Base-by-base conservation (phyloP, 2,329 filamentous ascomycete genomes). In the Talaromyces atroroseus region DNA sequence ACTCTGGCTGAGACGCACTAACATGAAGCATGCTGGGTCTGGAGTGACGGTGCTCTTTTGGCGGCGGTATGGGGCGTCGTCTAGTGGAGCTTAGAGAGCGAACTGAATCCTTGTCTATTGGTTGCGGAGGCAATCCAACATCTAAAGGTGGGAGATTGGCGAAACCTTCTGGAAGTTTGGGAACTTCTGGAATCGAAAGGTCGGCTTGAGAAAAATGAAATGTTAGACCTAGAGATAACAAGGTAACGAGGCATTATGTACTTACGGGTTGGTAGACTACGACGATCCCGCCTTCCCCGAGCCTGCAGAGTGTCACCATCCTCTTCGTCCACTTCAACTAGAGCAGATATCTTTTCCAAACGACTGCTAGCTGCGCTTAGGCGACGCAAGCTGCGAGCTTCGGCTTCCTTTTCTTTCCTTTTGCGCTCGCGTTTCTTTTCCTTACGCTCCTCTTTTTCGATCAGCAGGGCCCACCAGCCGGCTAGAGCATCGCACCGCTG, bases 401-500 rank as follows among this genome's bases (percentile, higher is more conserved):
- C 90, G 1, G 82, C 80, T 65, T 99, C 92, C 64, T 84, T 86
- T 68, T 97, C 92, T 67, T 82, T 90, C 8, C 92, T 83, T 68
- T 92, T 96, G 53, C 85, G 83, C 65, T 96, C 91, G 60, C 87
- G 80, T 59, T 91, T 81, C 60, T 77, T 81, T 61, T 92, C 86
- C 71, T 99, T 99, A 8, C 91, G 84, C 68, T 91, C 84, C 68
- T 99, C 94, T 70, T 97, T 99, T 67, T 97, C 94, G 10, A 97
- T 84, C 40, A 99, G 76, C 26, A 99, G 74, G 2, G 90, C 89
- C 94, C 94, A 99, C 94, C 94, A 99, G 5, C 94, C 94, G 51
- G 91, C 90, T 49, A 99, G 76, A 5, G 87, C 82, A 72, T 99
- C 92, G 67, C 94, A 97, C 62, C 90, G 83, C 69, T 96, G 90